Evolutionary conservation across 768 basidiomycete genomes (phyloP).

Genomic region (Mycena vitilis): DNA sequence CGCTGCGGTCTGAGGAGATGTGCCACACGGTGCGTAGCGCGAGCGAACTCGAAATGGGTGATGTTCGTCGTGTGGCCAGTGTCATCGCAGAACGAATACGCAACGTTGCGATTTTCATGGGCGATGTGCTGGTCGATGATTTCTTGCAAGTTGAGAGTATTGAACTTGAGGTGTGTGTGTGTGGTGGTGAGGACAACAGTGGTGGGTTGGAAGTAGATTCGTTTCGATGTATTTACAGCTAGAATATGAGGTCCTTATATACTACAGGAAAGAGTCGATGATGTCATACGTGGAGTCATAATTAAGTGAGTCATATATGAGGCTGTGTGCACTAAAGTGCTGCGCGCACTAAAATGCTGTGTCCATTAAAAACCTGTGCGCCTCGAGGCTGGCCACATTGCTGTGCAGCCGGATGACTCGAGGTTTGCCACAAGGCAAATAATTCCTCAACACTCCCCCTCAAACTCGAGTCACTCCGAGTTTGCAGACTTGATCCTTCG

Average conservation of each 20-base stretch:
- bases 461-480: slow-evolving; percentile 30
- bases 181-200: too few species aligned
- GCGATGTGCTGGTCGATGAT: slow-evolving; percentile 22
- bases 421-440: not conserved
- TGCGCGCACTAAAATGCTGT: too few species aligned
- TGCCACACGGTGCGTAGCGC: slow-evolving; percentile 57
- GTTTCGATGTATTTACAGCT: too few species aligned
- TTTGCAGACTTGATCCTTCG: slow-evolving; percentile 24
- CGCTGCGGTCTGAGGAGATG: slow-evolving; percentile 51
- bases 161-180: too few species aligned
- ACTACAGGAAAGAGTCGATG: too few species aligned
- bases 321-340: too few species aligned
- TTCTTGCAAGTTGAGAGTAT: slow-evolving; percentile 18
- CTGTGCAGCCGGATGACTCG: not conserved
- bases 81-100: slow-evolving; percentile 41
- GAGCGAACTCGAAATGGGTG: slow-evolving; percentile 56
- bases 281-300: too few species aligned
- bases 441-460: slow-evolving; percentile 29
- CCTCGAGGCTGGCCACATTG: too few species aligned
- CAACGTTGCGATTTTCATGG: slow-evolving; percentile 10
- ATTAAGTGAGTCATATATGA: too few species aligned
- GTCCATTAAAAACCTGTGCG: too few species aligned
- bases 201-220: too few species aligned
- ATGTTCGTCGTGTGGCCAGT: slow-evolving; percentile 42
- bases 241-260: too few species aligned